phyloP scores from a whole-genome alignment of 2,329 filamentous ascomycete genomes.

The Beauveria asiatica region DNA sequence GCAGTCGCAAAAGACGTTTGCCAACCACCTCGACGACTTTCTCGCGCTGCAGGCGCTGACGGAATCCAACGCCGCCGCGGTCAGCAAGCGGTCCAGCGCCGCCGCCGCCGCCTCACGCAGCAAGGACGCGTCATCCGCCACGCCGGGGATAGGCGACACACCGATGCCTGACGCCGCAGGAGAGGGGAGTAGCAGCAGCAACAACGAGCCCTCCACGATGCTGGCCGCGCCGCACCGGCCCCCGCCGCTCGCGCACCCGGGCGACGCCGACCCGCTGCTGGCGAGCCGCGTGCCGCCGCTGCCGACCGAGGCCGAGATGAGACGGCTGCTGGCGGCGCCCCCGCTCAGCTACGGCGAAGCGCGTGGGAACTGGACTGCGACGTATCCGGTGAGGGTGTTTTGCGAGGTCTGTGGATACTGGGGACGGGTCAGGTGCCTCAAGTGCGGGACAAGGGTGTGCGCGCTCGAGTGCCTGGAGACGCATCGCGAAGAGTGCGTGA shows the following conservation, averaged over 20 bases:
- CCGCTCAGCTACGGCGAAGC: slow-evolving; percentile 62
- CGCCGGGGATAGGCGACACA: slow-evolving; percentile 19
- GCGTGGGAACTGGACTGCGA: slow-evolving; percentile 34
- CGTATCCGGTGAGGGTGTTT: slow-evolving; percentile 55
- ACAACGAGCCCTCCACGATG: slow-evolving; percentile 20
- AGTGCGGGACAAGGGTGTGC: slow-evolving; percentile 72
- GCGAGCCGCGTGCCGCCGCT: slow-evolving; percentile 47
- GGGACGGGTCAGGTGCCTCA: slow-evolving; percentile 67
- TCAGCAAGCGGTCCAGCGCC: slow-evolving; percentile 19
- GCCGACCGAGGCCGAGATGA: slow-evolving; percentile 53
- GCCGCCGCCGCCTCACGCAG: slow-evolving; percentile 16
- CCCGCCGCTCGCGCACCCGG: slow-evolving; percentile 32
- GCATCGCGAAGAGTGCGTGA: slow-evolving; percentile 64
- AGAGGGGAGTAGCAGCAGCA: neutral
- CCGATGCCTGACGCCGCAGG: slow-evolving; percentile 19
- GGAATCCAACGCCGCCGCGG: slow-evolving; percentile 28
- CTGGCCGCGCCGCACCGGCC: slow-evolving; percentile 26
- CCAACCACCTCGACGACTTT: slow-evolving; percentile 74
- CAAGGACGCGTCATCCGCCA: slow-evolving; percentile 2
- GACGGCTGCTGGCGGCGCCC: slow-evolving; percentile 53
- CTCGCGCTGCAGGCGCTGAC: slow-evolving; percentile 50
- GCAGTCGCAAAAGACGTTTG: slow-evolving; percentile 73
- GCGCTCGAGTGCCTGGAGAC: slow-evolving; percentile 64
- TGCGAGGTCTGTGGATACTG: slow-evolving; percentile 79
- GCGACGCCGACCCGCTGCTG: slow-evolving; percentile 51